Percentiles rank a stretch among this genome's conserved stretches.
Evolutionary conservation across 345 rosid species (phyloP).

Genomic region (Melaleuca quinquenervia): DNA sequence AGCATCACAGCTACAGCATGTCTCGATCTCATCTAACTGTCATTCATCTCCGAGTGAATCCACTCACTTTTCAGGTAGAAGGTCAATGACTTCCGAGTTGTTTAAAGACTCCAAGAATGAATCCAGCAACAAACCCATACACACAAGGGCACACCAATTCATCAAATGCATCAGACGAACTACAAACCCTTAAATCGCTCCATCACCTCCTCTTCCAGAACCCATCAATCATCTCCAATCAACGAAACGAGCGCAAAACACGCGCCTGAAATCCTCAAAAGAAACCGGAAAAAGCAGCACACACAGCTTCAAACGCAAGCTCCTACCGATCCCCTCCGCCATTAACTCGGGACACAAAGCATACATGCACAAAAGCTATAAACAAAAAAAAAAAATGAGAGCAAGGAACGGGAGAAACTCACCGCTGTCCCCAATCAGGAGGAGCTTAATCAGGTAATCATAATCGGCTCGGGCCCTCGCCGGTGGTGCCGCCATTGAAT

Average conservation of each 20-base stretch:
- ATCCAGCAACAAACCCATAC: neutral
- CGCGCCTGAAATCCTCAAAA: neutral
- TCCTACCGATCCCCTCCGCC: neutral
- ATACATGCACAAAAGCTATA: neutral
- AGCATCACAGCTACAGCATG: neutral
- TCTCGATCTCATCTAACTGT: neutral
- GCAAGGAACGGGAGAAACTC: neutral
- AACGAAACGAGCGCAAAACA: neutral
- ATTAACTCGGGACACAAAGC: neutral
- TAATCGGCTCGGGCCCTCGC: conserved; percentile 10
- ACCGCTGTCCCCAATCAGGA: conserved; percentile 12
- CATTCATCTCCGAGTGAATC: neutral
- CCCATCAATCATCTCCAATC: neutral
- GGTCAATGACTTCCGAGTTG: neutral
- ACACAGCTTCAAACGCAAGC: neutral
- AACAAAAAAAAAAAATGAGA: neutral
- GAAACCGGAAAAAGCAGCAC: neutral
- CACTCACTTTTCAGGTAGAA: neutral
- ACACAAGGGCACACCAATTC: neutral
- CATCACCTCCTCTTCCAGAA: neutral
- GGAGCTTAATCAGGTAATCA: conserved; percentile 10
- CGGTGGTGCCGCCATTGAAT: conserved; percentile 7
- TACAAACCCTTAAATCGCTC: neutral
- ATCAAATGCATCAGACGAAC: neutral
- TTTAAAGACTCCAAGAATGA: neutral